A percentile compares a stretch with the other conserved stretches of the same genome.
These are phyloP conservation scores for Ceratobasidium theobromae DNA, from an alignment of 1,284 basidiomycete genomes.

Conservation along the genomic window DNA sequence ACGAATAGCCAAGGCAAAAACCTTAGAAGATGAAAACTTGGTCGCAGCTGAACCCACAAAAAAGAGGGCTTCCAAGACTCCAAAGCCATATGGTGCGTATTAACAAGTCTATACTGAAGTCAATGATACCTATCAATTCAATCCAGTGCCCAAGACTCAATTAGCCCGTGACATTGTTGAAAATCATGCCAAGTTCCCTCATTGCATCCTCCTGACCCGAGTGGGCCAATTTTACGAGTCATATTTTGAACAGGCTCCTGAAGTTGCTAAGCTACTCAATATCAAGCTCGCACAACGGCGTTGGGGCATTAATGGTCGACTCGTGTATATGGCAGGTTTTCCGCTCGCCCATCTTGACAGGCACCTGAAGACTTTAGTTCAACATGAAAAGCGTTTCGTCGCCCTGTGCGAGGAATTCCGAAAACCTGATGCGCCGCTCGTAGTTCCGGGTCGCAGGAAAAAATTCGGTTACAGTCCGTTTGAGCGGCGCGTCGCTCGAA, in stretches of 20 bases:
- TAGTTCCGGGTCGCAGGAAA: conserved; percentile 9
- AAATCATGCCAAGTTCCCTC: conserved; percentile 76
- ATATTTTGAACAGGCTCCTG: conserved; percentile 87
- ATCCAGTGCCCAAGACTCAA: conserved; percentile 38
- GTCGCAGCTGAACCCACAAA: neutral
- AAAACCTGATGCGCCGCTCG: conserved; percentile 40
- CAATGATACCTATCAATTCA: neutral
- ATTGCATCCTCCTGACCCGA: conserved; percentile 85
- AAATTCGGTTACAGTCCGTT: conserved; percentile 50
- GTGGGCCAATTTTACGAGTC: conserved; percentile 98
- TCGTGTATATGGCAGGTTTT: conserved; percentile 85
- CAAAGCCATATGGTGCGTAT: neutral
- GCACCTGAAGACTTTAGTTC: conserved; percentile 81
- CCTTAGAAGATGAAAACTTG: neutral
- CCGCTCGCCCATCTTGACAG: conserved; percentile 83
- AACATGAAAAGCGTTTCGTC: conserved; percentile 78
- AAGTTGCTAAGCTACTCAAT: conserved; percentile 72
- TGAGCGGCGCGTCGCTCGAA: conserved; percentile 75
- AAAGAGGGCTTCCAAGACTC: neutral
- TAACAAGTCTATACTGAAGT: neutral
- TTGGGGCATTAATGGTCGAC: conserved; percentile 58
- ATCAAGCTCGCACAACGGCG: conserved; percentile 77
- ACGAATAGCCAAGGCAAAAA: neutral
- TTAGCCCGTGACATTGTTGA: conserved; percentile 70
- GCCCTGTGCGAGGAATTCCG: conserved; percentile 91